Conservation (phyloP, 371 early-diverging fungal genomes). For the Gilbertella persicaria region DNA sequence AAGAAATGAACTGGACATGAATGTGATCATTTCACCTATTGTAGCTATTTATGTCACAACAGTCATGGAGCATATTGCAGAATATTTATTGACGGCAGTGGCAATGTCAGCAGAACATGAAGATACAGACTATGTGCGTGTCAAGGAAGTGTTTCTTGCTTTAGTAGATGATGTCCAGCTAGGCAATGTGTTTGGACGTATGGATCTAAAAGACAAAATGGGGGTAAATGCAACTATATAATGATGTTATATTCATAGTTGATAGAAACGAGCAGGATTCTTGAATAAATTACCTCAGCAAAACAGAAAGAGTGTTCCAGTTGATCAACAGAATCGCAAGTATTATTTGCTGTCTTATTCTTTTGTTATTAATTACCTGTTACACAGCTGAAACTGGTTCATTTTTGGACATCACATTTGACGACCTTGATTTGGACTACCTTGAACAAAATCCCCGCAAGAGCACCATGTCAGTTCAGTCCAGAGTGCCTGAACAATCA, state of each 20-base stretch:
- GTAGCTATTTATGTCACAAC: conserved; percentile 71
- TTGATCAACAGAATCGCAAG: conserved; percentile 15
- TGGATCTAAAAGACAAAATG: conserved; percentile 55
- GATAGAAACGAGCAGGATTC: conserved; percentile 25
- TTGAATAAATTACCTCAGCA: conserved; percentile 7
- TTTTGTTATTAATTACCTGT: background rate
- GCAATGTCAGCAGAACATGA: conserved; percentile 64
- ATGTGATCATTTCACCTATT: conserved; percentile 55
- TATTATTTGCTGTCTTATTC: background rate
- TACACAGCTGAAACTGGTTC: conserved; percentile 24
- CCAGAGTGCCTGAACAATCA: background rate
- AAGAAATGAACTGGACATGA: conserved; percentile 2
- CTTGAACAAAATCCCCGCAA: conserved; percentile 29
- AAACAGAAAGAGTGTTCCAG: conserved; percentile 17
- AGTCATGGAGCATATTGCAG: conserved; percentile 66
- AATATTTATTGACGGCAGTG: conserved; percentile 58
- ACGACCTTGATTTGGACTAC: conserved; percentile 40
- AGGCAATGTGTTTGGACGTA: conserved; percentile 51
- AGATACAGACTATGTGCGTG: conserved; percentile 60
- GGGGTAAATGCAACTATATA: conserved; percentile 38
- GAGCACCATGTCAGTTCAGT: conserved; percentile 5
- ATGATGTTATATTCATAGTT: no score
- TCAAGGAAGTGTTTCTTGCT: conserved; percentile 61
- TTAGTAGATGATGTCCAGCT: conserved; percentile 61
- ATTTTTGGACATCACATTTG: conserved; percentile 30